phyloP scores from a whole-genome alignment of 164 flowering plant genomes.

The Echeveria elegans region DNA sequence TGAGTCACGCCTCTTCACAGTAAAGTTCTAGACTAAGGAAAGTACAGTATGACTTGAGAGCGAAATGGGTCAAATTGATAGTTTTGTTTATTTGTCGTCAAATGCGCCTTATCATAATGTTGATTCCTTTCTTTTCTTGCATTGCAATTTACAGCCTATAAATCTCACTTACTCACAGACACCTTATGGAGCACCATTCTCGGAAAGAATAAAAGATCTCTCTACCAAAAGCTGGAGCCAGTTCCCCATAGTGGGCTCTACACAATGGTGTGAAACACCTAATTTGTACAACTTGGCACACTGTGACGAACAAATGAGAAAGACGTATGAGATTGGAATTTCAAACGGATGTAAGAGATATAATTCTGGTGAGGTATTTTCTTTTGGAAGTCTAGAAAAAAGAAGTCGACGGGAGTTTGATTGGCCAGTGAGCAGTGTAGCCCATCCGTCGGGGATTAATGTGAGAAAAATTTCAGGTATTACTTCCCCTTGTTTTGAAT shows the following conservation, averaged over 20 bases:
- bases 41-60: too few species aligned
- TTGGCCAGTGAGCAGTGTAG: slow-evolving; percentile 34
- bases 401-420: slow-evolving; percentile 37
- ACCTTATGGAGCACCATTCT: slow-evolving; percentile 19
- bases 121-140: neutral
- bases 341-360: slow-evolving; percentile 25
- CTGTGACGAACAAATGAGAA: slow-evolving; percentile 35
- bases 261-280: slow-evolving; percentile 57
- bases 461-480: slow-evolving; percentile 41
- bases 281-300: slow-evolving; percentile 36
- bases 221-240: slow-evolving; percentile 54
- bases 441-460: slow-evolving; percentile 25
- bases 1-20: too few species aligned
- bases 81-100: neutral
- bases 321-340: slow-evolving; percentile 37
- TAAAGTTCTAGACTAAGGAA: too few species aligned
- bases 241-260: slow-evolving; percentile 46
- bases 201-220: slow-evolving; percentile 58
- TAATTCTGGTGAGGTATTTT: slow-evolving; percentile 22
- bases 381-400: slow-evolving; percentile 32
- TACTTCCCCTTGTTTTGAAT: slow-evolving; percentile 6
- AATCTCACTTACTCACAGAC: slow-evolving; percentile 20
- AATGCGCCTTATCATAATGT: neutral
- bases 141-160: neutral
- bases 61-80: too few species aligned